Conservation (phyloP, 2,329 filamentous ascomycete genomes). For the Arthroderma sp. region DNA sequence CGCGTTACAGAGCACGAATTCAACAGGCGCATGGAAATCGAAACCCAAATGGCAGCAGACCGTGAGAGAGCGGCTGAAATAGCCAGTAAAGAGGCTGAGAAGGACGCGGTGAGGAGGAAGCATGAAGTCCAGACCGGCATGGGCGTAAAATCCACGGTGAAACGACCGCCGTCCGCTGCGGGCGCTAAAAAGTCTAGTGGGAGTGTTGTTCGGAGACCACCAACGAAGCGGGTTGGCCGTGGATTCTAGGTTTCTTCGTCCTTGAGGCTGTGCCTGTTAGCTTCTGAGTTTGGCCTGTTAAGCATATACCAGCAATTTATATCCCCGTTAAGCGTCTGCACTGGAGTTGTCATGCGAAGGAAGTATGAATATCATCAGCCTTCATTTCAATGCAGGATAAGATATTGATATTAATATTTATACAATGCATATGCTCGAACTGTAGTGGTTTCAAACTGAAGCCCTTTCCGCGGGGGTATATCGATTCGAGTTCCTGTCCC, state of each 20-base stretch:
- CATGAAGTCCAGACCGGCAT: constrained; percentile 24
- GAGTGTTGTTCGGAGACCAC: constrained; percentile 28
- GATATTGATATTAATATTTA: too few relatives aligned
- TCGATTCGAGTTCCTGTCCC: too few relatives aligned
- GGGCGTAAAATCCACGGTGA: constrained; percentile 18
- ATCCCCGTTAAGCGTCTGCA: too few relatives aligned
- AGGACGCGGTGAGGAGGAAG: constrained; percentile 21
- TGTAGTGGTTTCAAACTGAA: too few relatives aligned
- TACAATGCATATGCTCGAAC: too few relatives aligned
- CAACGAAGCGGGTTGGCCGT: constrained; percentile 23
- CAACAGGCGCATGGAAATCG: constrained; percentile 84
- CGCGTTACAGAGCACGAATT: constrained; percentile 83
- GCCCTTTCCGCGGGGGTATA: too few relatives aligned
- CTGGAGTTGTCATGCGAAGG: too few relatives aligned
- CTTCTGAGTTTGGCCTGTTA: too few relatives aligned
- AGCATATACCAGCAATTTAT: too few relatives aligned
- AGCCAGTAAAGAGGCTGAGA: constrained; percentile 26
- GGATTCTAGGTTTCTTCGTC: constrained; percentile 9
- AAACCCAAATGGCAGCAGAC: constrained; percentile 81
- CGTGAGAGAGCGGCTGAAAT: constrained; percentile 43
- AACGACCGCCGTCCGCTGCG: constrained; percentile 18
- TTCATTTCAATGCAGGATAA: too few relatives aligned
- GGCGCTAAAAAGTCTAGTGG: constrained; percentile 18
- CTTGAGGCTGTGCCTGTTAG: neutral
- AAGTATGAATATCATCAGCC: too few relatives aligned